Evolutionary conservation across 208 protist species (phyloP).

Genomic region (Leishmania major): DNA sequence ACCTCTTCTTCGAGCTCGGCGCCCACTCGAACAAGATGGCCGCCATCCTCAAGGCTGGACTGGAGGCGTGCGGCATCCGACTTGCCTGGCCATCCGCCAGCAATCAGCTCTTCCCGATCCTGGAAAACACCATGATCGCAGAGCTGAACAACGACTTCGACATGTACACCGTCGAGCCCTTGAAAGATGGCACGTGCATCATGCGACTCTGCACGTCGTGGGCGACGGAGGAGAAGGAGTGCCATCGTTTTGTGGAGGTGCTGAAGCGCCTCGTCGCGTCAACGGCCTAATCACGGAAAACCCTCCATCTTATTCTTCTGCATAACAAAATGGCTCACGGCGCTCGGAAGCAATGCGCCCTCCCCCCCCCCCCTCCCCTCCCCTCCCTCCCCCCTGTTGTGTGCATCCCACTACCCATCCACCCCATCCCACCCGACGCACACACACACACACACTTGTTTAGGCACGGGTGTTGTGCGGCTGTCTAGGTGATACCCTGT

Average conservation of each 20-base stretch:
- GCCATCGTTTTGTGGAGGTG: conserved; percentile 40
- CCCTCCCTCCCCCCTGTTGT: neutral
- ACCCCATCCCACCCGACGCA: neutral
- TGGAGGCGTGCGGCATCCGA: conserved; percentile 41
- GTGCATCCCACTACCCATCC: neutral
- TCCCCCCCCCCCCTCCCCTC: neutral
- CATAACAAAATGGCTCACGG: too few relatives aligned
- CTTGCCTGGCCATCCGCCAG: conserved; percentile 28
- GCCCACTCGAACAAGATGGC: conserved; percentile 49
- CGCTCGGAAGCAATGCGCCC: neutral
- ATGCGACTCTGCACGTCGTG: conserved; percentile 49
- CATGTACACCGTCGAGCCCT: conserved; percentile 14
- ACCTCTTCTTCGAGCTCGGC: conserved; percentile 36
- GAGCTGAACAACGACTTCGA: conserved; percentile 27
- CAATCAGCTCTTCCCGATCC: conserved; percentile 46
- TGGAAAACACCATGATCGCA: conserved; percentile 16
- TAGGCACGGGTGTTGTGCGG: too few relatives aligned
- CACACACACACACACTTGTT: neutral
- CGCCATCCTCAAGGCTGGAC: conserved; percentile 32
- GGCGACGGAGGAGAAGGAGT: conserved; percentile 47
- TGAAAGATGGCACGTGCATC: conserved; percentile 20
- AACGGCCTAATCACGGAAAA: neutral
- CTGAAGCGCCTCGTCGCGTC: conserved; percentile 25
- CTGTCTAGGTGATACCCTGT: too few relatives aligned
- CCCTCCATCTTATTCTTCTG: neutral